phyloP scores from a whole-genome alignment of 768 basidiomycete genomes.

The Omphalotus guepiniiformis region DNA sequence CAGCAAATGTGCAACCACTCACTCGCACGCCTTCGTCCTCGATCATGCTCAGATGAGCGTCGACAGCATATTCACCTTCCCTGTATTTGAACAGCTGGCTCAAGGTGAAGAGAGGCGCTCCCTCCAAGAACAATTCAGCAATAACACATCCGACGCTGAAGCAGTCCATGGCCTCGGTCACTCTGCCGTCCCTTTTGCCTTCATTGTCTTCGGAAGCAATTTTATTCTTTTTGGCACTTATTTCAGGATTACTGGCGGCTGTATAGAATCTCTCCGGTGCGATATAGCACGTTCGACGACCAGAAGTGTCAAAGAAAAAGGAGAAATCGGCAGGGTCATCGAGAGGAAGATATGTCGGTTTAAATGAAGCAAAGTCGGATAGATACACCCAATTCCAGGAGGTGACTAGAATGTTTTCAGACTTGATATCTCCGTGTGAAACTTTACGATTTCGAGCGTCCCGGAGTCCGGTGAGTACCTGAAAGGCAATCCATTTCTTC shows the following conservation, averaged over 20 bases:
- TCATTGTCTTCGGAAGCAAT: slow-evolving; percentile 49
- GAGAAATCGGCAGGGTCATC: slow-evolving; percentile 98
- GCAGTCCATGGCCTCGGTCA: slow-evolving; percentile 97
- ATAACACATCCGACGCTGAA: slow-evolving; percentile 95
- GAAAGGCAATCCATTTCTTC: slow-evolving; percentile 98
- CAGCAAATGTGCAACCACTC: slow-evolving; percentile 25
- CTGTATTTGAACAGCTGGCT: slow-evolving; percentile 95
- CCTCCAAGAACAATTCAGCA: slow-evolving; percentile 94
- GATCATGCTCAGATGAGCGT: slow-evolving; percentile 64
- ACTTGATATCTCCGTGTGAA: slow-evolving; percentile 98
- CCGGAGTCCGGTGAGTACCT: slow-evolving; percentile 79
- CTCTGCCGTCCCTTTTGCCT: slow-evolving; percentile 70
- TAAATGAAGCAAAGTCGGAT: slow-evolving; percentile 94
- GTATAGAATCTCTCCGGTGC: slow-evolving; percentile 96
- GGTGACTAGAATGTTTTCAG: slow-evolving; percentile 93
- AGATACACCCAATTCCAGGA: slow-evolving; percentile 96
- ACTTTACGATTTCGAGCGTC: slow-evolving; percentile 82
- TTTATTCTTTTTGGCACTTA: slow-evolving; percentile 62
- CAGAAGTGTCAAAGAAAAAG: slow-evolving; percentile 96
- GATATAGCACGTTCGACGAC: slow-evolving; percentile 89
- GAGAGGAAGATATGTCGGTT: slow-evolving; percentile 91
- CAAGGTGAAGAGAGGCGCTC: slow-evolving; percentile 87
- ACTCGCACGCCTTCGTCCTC: slow-evolving; percentile 83
- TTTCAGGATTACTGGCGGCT: slow-evolving; percentile 60
- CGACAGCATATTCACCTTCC: slow-evolving; percentile 77